These are phyloP conservation scores for Xylaria sp. DNA, from an alignment of 2,329 filamentous ascomycete genomes.

Conservation along the genomic window DNA sequence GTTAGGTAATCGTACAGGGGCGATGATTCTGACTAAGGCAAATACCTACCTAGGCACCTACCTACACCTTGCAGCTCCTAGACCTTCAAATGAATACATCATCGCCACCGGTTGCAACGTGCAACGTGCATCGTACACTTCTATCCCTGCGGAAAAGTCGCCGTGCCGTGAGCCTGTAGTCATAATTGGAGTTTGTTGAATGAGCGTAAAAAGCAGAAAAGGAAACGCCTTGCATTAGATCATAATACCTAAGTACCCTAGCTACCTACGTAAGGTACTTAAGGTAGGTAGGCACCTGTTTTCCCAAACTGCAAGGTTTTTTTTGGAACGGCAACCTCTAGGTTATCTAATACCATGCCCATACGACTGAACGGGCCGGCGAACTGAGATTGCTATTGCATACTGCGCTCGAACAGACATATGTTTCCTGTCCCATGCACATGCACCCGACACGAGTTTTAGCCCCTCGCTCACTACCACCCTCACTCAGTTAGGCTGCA, in stretches of 20 bases:
- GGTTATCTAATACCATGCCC: not conserved
- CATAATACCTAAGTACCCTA: too few species aligned
- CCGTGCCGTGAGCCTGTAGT: not conserved
- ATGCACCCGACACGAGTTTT: too few species aligned
- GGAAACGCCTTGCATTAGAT: constrained; percentile 2
- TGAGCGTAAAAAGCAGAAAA: not conserved
- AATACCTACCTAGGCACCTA: too few species aligned
- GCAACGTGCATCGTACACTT: not conserved
- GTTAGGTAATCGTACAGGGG: too few species aligned
- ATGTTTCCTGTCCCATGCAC: not conserved
- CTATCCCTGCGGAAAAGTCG: not conserved
- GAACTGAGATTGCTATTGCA: not conserved
- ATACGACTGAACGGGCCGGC: not conserved
- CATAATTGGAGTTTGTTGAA: not conserved
- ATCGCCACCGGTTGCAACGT: not conserved
- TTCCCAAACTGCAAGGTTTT: not conserved
- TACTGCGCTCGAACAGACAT: not conserved
- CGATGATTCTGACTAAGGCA: too few species aligned
- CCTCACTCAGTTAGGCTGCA: too few species aligned
- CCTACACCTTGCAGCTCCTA: not conserved
- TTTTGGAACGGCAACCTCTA: not conserved
- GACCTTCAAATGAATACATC: not conserved
- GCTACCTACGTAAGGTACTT: too few species aligned
- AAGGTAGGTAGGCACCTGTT: too few species aligned
- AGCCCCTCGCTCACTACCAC: too few species aligned